Evolutionary conservation across 106 monocot genomes (phyloP).

Genomic region (Triglochin maritima): DNA sequence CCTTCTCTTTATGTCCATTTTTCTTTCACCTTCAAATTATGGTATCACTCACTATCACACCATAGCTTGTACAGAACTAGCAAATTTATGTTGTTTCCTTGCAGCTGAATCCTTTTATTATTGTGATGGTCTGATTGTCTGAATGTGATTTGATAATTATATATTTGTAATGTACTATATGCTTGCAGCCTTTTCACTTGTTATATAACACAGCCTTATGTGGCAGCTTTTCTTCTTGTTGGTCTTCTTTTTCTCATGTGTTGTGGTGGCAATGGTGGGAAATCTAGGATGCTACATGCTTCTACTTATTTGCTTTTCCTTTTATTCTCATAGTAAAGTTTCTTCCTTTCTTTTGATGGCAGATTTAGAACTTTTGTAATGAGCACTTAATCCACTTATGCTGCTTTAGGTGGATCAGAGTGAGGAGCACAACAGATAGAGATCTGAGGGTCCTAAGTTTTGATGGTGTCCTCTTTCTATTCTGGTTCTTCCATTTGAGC

Average conservation of each 20-base stretch:
- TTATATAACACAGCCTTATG: slow-evolving; percentile 8
- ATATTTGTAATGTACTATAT: slow-evolving; percentile 13
- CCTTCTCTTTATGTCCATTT: slow-evolving; percentile 1
- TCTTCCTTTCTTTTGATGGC: not conserved
- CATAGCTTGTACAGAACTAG: not conserved
- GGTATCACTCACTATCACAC: not conserved
- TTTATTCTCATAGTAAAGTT: not conserved
- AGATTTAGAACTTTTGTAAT: not conserved
- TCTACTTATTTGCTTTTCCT: slow-evolving; percentile 4
- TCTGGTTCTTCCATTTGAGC: not conserved
- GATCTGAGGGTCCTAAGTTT: not conserved
- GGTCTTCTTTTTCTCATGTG: slow-evolving; percentile 7
- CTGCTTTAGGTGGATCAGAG: not conserved
- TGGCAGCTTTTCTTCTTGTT: slow-evolving; percentile 31
- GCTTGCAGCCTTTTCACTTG: slow-evolving; percentile 39
- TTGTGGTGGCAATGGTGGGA: slow-evolving; percentile 17
- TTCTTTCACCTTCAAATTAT: not conserved
- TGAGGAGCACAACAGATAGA: not conserved
- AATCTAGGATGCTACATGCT: slow-evolving; percentile 15
- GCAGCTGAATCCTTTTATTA: not conserved
- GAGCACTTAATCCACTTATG: not conserved
- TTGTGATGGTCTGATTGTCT: slow-evolving; percentile 12
- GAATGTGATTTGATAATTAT: slow-evolving; percentile 25
- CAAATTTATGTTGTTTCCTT: too few species aligned
- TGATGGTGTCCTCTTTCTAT: not conserved